phyloP scores from a whole-genome alignment of 2,329 filamentous ascomycete species.

The Atkinsonella texensis region DNA sequence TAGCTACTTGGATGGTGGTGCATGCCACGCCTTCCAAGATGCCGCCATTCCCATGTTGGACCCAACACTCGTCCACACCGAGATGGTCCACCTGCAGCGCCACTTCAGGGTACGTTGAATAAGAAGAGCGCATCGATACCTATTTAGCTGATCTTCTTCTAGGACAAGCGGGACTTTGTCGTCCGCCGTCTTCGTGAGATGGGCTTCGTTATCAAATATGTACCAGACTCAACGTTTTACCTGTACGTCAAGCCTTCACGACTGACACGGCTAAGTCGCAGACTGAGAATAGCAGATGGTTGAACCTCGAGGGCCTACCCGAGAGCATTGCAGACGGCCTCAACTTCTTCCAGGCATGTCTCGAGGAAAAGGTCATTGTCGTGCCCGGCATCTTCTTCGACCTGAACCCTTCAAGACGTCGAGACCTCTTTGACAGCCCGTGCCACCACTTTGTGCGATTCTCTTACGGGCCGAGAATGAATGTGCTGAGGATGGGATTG shows the following conservation, averaged over 20 bases:
- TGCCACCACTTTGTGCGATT: conserved; percentile 87
- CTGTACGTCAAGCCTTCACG: conserved; percentile 40
- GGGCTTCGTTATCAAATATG: conserved; percentile 73
- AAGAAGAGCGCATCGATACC: not conserved
- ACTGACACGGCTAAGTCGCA: not conserved
- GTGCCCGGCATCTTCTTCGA: conserved; percentile 98
- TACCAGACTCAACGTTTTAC: conserved; percentile 91
- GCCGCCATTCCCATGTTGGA: conserved; percentile 91
- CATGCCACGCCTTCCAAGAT: conserved; percentile 92
- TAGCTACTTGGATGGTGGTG: conserved; percentile 87
- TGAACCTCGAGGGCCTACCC: conserved; percentile 56
- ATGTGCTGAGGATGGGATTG: conserved; percentile 63
- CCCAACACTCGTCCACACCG: conserved; percentile 61
- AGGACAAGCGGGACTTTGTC: conserved; percentile 86
- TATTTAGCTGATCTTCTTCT: conserved; percentile 10
- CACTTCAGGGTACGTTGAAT: conserved; percentile 57
- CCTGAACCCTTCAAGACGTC: conserved; percentile 75
- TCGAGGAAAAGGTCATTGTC: conserved; percentile 90
- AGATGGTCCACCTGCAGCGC: conserved; percentile 80
- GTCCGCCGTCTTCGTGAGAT: conserved; percentile 68
- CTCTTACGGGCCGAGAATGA: conserved; percentile 75
- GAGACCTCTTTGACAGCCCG: conserved; percentile 87
- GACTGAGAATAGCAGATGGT: conserved; percentile 26
- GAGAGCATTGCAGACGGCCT: conserved; percentile 80
- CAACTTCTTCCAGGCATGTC: conserved; percentile 92